Evolutionary conservation across 2,329 filamentous ascomycete genomes (phyloP).

Genomic region (Annulohypoxylon truncatum): DNA sequence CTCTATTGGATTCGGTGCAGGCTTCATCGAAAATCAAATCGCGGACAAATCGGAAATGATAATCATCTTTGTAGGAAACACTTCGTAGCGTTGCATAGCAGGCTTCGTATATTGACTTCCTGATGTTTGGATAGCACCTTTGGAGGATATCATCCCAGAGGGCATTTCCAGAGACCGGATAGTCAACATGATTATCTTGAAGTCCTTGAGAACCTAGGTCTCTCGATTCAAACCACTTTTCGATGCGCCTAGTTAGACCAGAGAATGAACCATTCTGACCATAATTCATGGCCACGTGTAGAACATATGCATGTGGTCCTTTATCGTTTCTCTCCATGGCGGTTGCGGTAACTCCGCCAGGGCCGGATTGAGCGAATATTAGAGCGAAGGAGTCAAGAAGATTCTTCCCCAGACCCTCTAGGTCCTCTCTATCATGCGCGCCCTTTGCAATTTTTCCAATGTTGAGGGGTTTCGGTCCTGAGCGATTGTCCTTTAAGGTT

Average conservation of each 20-base stretch:
- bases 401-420: slow-evolving; percentile 5
- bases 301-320: not conserved
- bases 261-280: not conserved
- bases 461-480: not conserved
- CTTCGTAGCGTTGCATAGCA: not conserved
- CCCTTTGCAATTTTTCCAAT: not conserved
- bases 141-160: slow-evolving; percentile 1
- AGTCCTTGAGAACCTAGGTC: not conserved
- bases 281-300: slow-evolving; percentile 11
- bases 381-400: slow-evolving; percentile 35
- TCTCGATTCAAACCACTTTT: slow-evolving; percentile 3
- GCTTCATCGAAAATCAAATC: not conserved
- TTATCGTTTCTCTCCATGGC: not conserved
- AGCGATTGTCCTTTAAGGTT: too few species aligned
- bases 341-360: slow-evolving; percentile 14
- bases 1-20: not conserved
- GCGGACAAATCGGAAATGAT: not conserved
- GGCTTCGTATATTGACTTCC: not conserved
- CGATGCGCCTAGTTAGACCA: not conserved
- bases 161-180: not conserved
- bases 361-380: slow-evolving; percentile 5
- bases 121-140: not conserved
- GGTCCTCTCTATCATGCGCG: not conserved
- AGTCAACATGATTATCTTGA: not conserved
- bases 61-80: not conserved